Conservation (phyloP, 805 yeast genomes). For the Saccharomycopsis javanensis region DNA sequence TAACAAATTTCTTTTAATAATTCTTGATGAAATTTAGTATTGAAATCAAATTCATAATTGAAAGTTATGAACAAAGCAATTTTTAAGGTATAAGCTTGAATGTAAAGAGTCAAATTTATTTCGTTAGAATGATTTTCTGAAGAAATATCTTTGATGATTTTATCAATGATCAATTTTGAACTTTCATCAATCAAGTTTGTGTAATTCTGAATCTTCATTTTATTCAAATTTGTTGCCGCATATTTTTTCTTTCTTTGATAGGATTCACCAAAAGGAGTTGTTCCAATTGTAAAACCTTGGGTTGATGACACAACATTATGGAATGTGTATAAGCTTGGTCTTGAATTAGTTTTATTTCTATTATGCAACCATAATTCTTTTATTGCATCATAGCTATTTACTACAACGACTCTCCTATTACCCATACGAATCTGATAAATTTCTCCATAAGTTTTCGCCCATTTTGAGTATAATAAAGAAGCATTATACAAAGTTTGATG, state of each 20-base stretch:
- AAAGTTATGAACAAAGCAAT: constrained; percentile 44
- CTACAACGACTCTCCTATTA: constrained; percentile 45
- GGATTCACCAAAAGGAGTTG: constrained; percentile 47
- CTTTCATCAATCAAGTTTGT: constrained; percentile 32
- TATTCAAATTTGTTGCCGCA: constrained; percentile 35
- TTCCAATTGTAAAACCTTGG: constrained; percentile 54
- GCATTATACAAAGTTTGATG: constrained; percentile 40
- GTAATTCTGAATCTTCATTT: constrained; percentile 26
- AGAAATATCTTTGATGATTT: constrained; percentile 6
- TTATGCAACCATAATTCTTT: constrained; percentile 42
- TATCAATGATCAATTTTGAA: constrained; percentile 23
- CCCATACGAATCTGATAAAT: constrained; percentile 63
- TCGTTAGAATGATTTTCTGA: constrained; percentile 23
- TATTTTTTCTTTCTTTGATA: constrained; percentile 40
- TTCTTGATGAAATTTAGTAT: constrained; percentile 19
- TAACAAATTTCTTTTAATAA: constrained; percentile 43
- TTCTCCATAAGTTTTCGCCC: constrained; percentile 36
- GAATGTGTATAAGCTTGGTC: constrained; percentile 61
- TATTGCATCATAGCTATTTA: constrained; percentile 52
- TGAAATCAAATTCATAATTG: constrained; percentile 40
- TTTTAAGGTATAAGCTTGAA: constrained; percentile 43
- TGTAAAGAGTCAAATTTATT: constrained; percentile 30
- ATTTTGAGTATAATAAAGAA: constrained; percentile 35
- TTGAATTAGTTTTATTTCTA: constrained; percentile 47
- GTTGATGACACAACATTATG: constrained; percentile 49